These are phyloP conservation scores for Euryodendron excelsum DNA, from an alignment of 148 eudicot genomes.

Conservation along the genomic window DNA sequence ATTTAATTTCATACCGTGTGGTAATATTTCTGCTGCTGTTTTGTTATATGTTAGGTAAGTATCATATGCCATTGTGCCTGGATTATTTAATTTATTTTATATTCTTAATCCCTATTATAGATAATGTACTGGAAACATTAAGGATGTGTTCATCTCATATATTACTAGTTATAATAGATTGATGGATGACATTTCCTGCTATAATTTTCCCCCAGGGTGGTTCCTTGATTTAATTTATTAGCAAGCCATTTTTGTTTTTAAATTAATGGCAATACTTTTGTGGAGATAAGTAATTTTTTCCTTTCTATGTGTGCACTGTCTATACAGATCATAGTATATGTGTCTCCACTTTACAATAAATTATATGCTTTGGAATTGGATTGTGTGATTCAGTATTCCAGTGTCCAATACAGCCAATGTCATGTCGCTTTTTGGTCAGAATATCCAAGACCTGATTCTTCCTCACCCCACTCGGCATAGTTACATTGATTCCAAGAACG, in stretches of 20 bases:
- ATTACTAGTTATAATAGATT: background rate
- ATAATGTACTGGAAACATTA: background rate
- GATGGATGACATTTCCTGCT: background rate
- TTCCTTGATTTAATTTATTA: too few relatives aligned
- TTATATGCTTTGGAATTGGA: slow-evolving; percentile 1
- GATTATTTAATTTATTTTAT: background rate
- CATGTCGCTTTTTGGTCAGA: background rate
- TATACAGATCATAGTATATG: too few relatives aligned
- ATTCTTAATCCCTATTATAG: background rate
- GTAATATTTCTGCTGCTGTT: background rate
- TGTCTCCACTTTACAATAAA: too few relatives aligned
- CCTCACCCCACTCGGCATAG: background rate
- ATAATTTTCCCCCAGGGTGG: background rate
- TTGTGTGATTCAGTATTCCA: background rate
- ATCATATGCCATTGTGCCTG: background rate
- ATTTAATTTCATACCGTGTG: background rate
- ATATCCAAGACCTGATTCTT: background rate
- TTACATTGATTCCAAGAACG: background rate
- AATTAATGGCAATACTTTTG: too few relatives aligned
- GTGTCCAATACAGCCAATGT: background rate
- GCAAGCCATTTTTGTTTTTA: too few relatives aligned
- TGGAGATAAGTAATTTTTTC: too few relatives aligned
- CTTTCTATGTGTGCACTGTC: too few relatives aligned
- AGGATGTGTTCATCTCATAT: background rate
- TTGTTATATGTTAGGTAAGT: background rate